Base-by-base conservation (phyloP, 768 basidiomycete species). In the Termitomyces sp. region DNA sequence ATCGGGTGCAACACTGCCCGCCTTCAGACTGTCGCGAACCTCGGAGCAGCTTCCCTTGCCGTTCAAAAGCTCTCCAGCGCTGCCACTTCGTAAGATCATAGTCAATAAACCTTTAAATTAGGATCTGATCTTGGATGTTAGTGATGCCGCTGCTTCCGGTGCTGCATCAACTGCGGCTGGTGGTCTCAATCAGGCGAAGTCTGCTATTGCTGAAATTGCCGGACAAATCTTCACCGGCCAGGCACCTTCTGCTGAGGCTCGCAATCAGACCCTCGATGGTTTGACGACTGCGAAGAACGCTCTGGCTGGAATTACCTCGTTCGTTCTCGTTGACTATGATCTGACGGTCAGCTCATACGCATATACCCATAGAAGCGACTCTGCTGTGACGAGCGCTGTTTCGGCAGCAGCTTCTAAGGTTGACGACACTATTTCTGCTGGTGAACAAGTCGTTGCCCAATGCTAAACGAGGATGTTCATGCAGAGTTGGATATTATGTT, bases 291-390 rank as follows among this genome's bases (percentile, higher is more conserved):
- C 68, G 2, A 57, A 59, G 62, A 44, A 56, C 7, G 69, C 68
- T 20, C 65, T 72, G 24, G 48, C 59, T 5, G 42, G 55, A 44
- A 68, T 72, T 44, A 68, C 50, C 11, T 70, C 70, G 71, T 69
- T 48, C 20, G 52, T 58, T 20, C 8, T 39, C 36, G 42, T 36
- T 11, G 5, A 41, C 18, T 24, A 44, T 18, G 31, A 36, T 1
- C 9, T 54, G 33, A 41, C 34, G 18, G 24, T 55, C 42, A 22
- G 44, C 53, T 47, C 11, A 54, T 37, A 1, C 27, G 12, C 16
- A 16, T 31, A 1, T 16, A 33, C 6, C 8, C 37, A 34, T 24
- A 68, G 65, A 55, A 66, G 64, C 20, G 67, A 70, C 39, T 57
- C 69, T 9, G 62, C 61, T 18, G 63, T 68, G 27, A 67, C 58